These are phyloP conservation scores for Parachaetomium inaequale DNA, from an alignment of 495 filamentous ascomycete genomes.

Conservation along the genomic window DNA sequence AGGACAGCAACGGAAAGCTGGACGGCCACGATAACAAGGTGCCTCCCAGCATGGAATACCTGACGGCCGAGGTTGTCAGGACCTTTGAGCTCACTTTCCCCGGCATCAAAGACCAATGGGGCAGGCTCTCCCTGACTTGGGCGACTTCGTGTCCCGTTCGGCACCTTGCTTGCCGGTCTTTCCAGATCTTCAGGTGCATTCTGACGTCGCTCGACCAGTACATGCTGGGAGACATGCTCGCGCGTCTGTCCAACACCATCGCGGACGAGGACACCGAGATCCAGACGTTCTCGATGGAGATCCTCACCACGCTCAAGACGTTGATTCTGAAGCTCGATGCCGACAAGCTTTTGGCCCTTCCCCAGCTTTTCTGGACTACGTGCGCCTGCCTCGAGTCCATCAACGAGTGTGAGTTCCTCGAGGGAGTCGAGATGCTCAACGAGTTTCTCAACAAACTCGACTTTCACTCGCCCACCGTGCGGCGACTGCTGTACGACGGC, in stretches of 20 bases:
- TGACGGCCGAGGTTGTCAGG: conserved; percentile 74
- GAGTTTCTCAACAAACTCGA: conserved; percentile 80
- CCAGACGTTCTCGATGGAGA: conserved; percentile 95
- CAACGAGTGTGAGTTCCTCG: conserved; percentile 90
- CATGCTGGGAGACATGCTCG: conserved; percentile 96
- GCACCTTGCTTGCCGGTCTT: conserved; percentile 92
- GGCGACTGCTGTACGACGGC: conserved; percentile 66
- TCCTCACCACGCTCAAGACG: conserved; percentile 86
- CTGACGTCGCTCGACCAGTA: conserved; percentile 81
- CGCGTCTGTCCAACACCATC: conserved; percentile 89
- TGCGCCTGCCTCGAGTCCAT: conserved; percentile 95
- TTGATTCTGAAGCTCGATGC: conserved; percentile 81
- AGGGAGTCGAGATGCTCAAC: conserved; percentile 87
- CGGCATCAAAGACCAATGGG: conserved; percentile 86
- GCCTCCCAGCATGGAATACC: conserved; percentile 78
- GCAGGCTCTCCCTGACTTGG: conserved; percentile 84
- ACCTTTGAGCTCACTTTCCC: conserved; percentile 83
- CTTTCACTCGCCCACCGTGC: conserved; percentile 64
- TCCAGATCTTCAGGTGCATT: conserved; percentile 95
- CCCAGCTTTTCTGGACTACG: conserved; percentile 95
- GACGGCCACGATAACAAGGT: conserved; percentile 71
- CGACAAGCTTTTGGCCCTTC: conserved; percentile 75
- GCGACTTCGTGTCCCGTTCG: conserved; percentile 95
- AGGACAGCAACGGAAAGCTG: conserved; percentile 79
- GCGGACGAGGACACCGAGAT: conserved; percentile 89